A percentile compares a stretch with the other conserved stretches of the same genome.
phyloP scores from a whole-genome alignment of 768 basidiomycete genomes.

The Thelephora ganbajun region DNA sequence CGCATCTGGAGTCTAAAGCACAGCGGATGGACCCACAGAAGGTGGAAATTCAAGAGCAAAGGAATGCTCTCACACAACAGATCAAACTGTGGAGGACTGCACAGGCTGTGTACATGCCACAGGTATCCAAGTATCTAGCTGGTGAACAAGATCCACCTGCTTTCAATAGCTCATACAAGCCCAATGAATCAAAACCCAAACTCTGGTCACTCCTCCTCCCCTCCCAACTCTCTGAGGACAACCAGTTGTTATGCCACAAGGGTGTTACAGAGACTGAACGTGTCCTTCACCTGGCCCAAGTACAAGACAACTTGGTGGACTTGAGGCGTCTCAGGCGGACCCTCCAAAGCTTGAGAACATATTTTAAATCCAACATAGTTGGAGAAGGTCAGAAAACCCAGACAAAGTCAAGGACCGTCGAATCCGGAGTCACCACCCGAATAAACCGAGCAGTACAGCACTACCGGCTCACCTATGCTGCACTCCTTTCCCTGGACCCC shows the following conservation, averaged over 20 bases:
- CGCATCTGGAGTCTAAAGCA: not conserved
- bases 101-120: conserved; percentile 9
- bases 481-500: conserved; percentile 1
- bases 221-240: conserved; percentile 1
- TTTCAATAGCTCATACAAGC: too few relatives aligned
- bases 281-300: conserved; percentile 6
- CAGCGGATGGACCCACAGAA: not conserved
- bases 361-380: conserved; percentile 1
- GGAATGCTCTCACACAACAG: not conserved
- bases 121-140: not conserved
- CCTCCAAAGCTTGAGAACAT: not conserved
- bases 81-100: conserved; percentile 5
- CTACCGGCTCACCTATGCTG: not conserved
- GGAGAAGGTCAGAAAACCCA: conserved; percentile 3
- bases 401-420: not conserved
- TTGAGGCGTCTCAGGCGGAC: conserved; percentile 5
- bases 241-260: not conserved
- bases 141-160: not conserved
- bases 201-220: conserved; percentile 3
- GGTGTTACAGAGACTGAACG: conserved; percentile 1
- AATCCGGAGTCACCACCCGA: not conserved
- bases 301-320: conserved; percentile 3
- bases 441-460: not conserved
- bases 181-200: not conserved
- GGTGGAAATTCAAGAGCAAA: conserved; percentile 2